These are phyloP conservation scores for Cornus controversa DNA, from an alignment of 148 eudicot genomes.

Conservation along the genomic window DNA sequence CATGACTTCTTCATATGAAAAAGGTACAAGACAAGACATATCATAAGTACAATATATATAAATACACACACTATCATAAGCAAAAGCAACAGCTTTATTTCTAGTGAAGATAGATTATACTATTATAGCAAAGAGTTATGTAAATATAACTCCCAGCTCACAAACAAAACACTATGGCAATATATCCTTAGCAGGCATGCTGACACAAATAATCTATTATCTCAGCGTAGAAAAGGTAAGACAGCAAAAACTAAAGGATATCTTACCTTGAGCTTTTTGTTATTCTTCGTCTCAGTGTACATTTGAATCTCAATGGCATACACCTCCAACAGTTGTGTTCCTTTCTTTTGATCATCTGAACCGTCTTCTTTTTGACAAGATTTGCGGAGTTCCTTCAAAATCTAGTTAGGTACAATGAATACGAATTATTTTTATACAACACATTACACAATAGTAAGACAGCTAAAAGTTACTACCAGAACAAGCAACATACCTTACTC, in stretches of 20 bases:
- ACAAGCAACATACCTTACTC: constrained; percentile 69
- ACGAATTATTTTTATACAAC: constrained; percentile 12
- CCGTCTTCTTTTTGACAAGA: constrained; percentile 98
- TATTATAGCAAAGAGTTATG: not conserved
- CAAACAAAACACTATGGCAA: not conserved
- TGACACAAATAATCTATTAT: not conserved
- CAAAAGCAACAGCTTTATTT: not conserved
- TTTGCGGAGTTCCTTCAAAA: constrained; percentile 96
- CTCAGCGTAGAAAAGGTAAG: not conserved
- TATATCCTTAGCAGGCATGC: not conserved
- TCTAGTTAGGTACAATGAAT: constrained; percentile 37
- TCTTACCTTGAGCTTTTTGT: constrained; percentile 91
- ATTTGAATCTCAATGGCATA: constrained; percentile 98
- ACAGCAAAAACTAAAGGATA: not conserved
- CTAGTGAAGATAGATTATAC: not conserved
- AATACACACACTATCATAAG: not conserved
- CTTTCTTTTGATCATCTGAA: constrained; percentile 97
- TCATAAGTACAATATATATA: not conserved
- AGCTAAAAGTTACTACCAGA: not conserved
- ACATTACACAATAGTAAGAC: not conserved
- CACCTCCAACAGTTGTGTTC: constrained; percentile 93
- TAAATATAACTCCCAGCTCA: not conserved
- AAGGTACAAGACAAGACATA: not conserved
- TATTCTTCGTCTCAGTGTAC: constrained; percentile 98
- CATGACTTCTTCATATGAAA: not conserved